A percentile compares a stretch with the other conserved stretches of the same genome.
Conservation (phyloP, 2,329 filamentous ascomycete species). For the Periconia digitata region DNA sequence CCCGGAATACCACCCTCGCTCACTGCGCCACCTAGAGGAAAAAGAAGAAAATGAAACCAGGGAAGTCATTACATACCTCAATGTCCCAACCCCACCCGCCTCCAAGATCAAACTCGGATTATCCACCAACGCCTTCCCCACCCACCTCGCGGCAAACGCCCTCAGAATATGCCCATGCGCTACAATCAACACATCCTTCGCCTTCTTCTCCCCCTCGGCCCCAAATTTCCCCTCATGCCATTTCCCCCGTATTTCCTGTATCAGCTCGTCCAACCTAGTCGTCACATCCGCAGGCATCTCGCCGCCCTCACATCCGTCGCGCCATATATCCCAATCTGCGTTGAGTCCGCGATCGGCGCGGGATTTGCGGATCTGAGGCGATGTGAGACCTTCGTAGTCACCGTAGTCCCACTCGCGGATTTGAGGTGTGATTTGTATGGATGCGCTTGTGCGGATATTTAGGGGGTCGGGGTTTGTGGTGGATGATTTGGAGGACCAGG, state of each 20-base stretch:
- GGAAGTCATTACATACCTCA: slow-evolving; percentile 50
- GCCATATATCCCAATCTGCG: slow-evolving; percentile 80
- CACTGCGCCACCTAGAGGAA: not conserved
- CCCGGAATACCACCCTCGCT: not conserved
- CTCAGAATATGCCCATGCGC: slow-evolving; percentile 89
- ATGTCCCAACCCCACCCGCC: slow-evolving; percentile 54
- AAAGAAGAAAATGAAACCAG: not conserved
- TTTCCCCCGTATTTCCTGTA: slow-evolving; percentile 66
- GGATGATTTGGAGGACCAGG: slow-evolving; percentile 61
- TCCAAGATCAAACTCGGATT: slow-evolving; percentile 83
- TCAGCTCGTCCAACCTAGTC: slow-evolving; percentile 71
- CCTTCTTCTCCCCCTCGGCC: slow-evolving; percentile 47
- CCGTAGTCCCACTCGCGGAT: slow-evolving; percentile 66
- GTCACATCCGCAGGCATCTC: slow-evolving; percentile 77
- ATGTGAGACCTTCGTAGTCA: slow-evolving; percentile 61
- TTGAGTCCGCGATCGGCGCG: slow-evolving; percentile 54
- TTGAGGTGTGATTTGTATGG: slow-evolving; percentile 53
- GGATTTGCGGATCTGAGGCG: slow-evolving; percentile 52
- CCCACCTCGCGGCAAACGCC: slow-evolving; percentile 87
- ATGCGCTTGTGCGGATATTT: slow-evolving; percentile 42
- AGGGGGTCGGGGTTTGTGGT: not conserved
- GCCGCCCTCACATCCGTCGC: slow-evolving; percentile 78
- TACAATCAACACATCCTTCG: slow-evolving; percentile 73
- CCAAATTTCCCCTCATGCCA: slow-evolving; percentile 55
- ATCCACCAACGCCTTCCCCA: slow-evolving; percentile 69